A percentile compares a stretch with the other conserved stretches of the same genome.
phyloP scores from a whole-genome alignment of 495 filamentous ascomycete genomes.

The Aspergillus egyptiacus region DNA sequence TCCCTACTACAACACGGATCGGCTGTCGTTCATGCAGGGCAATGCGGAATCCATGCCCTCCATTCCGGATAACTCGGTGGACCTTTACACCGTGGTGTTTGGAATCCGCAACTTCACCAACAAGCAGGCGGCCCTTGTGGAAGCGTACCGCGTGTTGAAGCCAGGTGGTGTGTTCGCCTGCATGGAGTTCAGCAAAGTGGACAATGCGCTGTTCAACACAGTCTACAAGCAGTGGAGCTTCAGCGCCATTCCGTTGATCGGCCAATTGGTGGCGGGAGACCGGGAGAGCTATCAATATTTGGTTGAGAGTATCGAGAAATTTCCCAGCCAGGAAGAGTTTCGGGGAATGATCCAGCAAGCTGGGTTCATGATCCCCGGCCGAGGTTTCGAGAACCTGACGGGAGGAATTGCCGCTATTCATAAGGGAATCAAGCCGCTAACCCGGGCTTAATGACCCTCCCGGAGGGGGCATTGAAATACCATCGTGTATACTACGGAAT shows the following conservation, averaged over 20 bases:
- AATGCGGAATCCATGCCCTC: constrained; percentile 77
- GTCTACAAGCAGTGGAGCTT: constrained; percentile 97
- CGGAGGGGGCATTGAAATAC: neutral
- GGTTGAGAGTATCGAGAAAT: constrained; percentile 94
- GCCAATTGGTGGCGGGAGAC: constrained; percentile 90
- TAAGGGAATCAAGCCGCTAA: constrained; percentile 84
- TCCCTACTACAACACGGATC: constrained; percentile 49
- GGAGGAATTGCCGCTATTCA: constrained; percentile 92
- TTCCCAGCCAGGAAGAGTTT: constrained; percentile 81
- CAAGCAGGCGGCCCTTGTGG: constrained; percentile 69
- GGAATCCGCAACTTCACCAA: constrained; percentile 95
- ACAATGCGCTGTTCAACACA: constrained; percentile 66
- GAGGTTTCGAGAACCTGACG: constrained; percentile 82
- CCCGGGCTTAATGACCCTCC: constrained; percentile 16
- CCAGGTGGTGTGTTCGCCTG: constrained; percentile 96
- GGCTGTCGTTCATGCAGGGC: constrained; percentile 76
- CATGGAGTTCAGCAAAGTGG: constrained; percentile 87
- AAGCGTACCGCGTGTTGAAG: constrained; percentile 83
- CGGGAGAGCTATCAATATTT: constrained; percentile 96
- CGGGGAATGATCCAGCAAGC: constrained; percentile 80
- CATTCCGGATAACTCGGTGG: constrained; percentile 59
- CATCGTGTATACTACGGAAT: constrained; percentile 9
- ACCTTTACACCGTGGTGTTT: constrained; percentile 96
- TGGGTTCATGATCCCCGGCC: constrained; percentile 77
- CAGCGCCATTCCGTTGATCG: constrained; percentile 86